These are phyloP conservation scores for Pichia sp. DNA, from an alignment of 1,139 yeast species.

Conservation along the genomic window DNA sequence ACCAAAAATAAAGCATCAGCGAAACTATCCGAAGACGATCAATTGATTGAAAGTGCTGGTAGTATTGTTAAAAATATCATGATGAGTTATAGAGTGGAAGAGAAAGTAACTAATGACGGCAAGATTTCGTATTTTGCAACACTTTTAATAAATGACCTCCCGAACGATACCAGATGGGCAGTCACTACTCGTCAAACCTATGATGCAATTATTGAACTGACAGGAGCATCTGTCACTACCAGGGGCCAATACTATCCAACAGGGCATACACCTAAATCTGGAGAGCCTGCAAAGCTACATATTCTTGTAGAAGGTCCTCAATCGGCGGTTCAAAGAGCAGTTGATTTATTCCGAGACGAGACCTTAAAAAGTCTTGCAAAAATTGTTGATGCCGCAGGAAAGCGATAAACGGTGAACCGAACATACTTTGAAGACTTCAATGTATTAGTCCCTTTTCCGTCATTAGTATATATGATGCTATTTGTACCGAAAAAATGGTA, in stretches of 20 bases:
- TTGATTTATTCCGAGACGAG: neutral
- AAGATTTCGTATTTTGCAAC: slow-evolving; percentile 30
- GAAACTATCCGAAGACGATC: neutral
- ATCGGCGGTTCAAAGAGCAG: neutral
- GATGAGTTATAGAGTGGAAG: slow-evolving; percentile 31
- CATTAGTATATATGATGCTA: too few relatives aligned
- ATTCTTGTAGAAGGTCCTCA: neutral
- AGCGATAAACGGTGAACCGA: neutral
- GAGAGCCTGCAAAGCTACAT: slow-evolving; percentile 6
- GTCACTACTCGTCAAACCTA: slow-evolving; percentile 67
- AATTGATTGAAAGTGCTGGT: neutral
- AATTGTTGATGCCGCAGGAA: neutral
- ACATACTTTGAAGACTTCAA: too few relatives aligned
- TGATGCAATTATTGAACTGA: slow-evolving; percentile 57
- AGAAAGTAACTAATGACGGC: slow-evolving; percentile 5
- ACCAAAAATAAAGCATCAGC: neutral
- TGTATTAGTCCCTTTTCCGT: too few relatives aligned
- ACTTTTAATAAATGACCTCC: slow-evolving; percentile 75
- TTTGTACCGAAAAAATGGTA: too few relatives aligned
- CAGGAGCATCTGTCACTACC: slow-evolving; percentile 73
- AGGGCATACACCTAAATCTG: neutral
- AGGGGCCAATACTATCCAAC: slow-evolving; percentile 40
- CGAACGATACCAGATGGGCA: slow-evolving; percentile 77
- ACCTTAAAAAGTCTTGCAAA: neutral
- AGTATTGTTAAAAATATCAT: neutral